Percentiles rank a stretch among this genome's conserved stretches.
Conservation (phyloP, 345 rosid species). For the Aquilaria sinensis region DNA sequence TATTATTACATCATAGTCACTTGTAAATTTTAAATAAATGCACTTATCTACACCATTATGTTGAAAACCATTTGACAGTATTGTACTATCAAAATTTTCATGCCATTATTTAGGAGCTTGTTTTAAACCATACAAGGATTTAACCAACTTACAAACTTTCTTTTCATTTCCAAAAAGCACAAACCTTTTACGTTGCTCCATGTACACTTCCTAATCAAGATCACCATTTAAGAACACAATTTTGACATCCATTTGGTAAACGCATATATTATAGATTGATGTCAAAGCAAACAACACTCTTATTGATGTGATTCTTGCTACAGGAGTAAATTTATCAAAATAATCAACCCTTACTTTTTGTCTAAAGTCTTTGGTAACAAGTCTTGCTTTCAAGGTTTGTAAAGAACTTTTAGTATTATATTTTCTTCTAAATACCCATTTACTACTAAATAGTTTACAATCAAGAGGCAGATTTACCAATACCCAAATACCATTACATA, state of each 20-base stretch:
- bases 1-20: background rate
- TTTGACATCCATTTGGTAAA: too few species aligned
- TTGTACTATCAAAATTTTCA: constrained; percentile 7
- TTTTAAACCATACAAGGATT: constrained; percentile 4
- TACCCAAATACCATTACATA: background rate
- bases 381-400: too few species aligned
- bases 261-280: too few species aligned
- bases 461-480: background rate
- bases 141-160: background rate
- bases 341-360: too few species aligned
- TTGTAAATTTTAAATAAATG: background rate
- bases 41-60: constrained; percentile 2
- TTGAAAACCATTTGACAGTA: background rate
- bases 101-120: background rate
- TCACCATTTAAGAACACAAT: too few species aligned
- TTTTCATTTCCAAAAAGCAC: background rate
- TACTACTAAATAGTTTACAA: background rate
- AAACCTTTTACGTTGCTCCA: constrained; percentile 4
- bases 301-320: background rate
- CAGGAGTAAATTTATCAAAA: too few species aligned
- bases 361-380: background rate
- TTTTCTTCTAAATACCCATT: too few species aligned
- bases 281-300: too few species aligned
- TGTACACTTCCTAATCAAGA: background rate
- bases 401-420: too few species aligned